phyloP scores from a whole-genome alignment of 225 moss, liverwort and hornwort genomes.

The Straminergon stramineum region DNA sequence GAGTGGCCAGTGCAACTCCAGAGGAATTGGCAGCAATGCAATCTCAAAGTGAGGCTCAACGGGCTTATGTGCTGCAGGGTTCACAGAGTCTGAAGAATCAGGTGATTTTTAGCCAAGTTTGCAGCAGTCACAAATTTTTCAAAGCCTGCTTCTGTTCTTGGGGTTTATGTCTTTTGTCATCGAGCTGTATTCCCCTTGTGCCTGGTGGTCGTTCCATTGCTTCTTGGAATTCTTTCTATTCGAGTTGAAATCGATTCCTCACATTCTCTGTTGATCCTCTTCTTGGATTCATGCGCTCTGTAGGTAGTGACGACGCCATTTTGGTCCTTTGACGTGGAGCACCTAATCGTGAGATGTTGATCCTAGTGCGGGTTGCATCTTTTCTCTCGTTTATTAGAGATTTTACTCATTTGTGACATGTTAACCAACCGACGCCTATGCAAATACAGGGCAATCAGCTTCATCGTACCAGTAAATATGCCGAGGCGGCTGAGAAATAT shows the following conservation, averaged over 20 bases:
- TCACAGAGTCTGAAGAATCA: constrained; percentile 72
- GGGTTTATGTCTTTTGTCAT: not conserved
- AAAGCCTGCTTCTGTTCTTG: not conserved
- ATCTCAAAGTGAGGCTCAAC: constrained; percentile 58
- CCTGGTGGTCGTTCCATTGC: not conserved
- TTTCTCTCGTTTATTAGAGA: not conserved
- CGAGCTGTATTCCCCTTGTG: not conserved
- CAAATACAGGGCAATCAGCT: constrained; percentile 76
- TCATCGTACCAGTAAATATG: constrained; percentile 64
- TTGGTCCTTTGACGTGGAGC: not conserved
- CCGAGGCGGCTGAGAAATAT: constrained; percentile 92
- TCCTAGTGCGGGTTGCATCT: not conserved
- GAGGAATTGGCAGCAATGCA: constrained; percentile 85
- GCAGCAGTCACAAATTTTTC: not conserved
- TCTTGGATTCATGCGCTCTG: not conserved
- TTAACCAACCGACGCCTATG: not conserved
- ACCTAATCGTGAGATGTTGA: not conserved
- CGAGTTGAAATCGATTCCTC: not conserved
- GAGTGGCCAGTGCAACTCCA: constrained; percentile 70
- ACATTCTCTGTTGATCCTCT: not conserved
- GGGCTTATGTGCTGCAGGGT: constrained; percentile 65
- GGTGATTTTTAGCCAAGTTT: constrained; percentile 21
- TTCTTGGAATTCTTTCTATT: not conserved
- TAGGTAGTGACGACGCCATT: not conserved
- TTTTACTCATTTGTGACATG: not conserved